Base-by-base conservation (phyloP, 2,329 filamentous ascomycete species). In the Hyphodiscus sp. region DNA sequence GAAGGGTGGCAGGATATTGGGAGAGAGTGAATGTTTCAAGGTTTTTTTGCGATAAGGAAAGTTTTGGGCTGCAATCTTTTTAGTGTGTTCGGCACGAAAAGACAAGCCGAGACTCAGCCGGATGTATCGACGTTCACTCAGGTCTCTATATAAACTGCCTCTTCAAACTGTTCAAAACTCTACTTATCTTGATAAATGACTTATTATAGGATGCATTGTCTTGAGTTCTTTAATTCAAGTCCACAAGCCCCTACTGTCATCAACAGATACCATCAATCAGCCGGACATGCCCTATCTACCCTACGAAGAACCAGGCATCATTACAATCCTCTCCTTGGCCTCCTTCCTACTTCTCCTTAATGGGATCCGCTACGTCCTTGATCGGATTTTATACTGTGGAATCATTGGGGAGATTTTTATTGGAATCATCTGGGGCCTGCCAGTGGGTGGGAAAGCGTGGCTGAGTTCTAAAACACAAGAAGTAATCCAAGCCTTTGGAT, bases 341-440 rank as follows among this genome's bases (percentile, higher is more conserved):
- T 81, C 81, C 0, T 84, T 91, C 59, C 67, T 89, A 0, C 64
- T 89, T 0, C 65, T 80, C 0, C 74, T 88, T 45, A 88, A 88
- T 58, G 45, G 77, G 6, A 60, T 80, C 55, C 82, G 83, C 57
- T 72, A 73, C 52, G 63, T 75, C 0, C 73, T 89, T 1, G 80
- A 90, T 60, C 73, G 70, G 15, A 59, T 80, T 0, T 63, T 88
- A 0, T 88, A 85, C 65, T 89, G 86, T 44, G 42, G 42, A 19
- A 44, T 44, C 42, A 44, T 91, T 7, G 87, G 86, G 0, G 85
- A 91, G 61, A 76, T 91, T 20, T 19, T 23, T 16, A 23, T 44
- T 11, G 42, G 42, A 19, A 77, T 89, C 9, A 78, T 82, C 9
- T 91, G 80, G 79, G 87, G 87, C 9, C 77, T 76, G 0, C 86